phyloP scores from a whole-genome alignment of 1,284 basidiomycete species.

The Ganoderma boninense region DNA sequence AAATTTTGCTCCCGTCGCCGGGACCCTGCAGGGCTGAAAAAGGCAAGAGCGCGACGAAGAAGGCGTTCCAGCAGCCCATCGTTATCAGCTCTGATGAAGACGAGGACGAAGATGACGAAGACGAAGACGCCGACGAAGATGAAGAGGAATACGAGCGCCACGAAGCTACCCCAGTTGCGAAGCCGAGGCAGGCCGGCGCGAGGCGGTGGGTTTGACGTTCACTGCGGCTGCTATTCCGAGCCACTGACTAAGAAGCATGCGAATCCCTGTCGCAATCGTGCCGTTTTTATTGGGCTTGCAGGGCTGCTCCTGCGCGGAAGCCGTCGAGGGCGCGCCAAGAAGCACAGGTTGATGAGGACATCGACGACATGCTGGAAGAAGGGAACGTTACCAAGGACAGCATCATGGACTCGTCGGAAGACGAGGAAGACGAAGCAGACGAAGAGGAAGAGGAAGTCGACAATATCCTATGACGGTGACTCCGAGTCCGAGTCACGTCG shows the following conservation, averaged over 20 bases:
- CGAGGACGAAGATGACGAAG: slow-evolving; percentile 48
- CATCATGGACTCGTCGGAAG: slow-evolving; percentile 39
- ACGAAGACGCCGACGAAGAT: slow-evolving; percentile 39
- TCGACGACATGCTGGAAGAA: slow-evolving; percentile 29
- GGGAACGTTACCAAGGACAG: slow-evolving; percentile 35
- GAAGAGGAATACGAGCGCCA: slow-evolving; percentile 41
- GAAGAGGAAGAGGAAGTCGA: slow-evolving; percentile 41
- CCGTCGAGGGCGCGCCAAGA: slow-evolving; percentile 22
- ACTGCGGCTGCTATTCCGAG: not conserved
- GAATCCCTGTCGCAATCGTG: not conserved
- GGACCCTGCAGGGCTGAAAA: slow-evolving; percentile 32
- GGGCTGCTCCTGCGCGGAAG: slow-evolving; percentile 10
- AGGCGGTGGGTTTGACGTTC: slow-evolving; percentile 17
- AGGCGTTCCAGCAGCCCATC: slow-evolving; percentile 28
- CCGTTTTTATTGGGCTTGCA: not conserved
- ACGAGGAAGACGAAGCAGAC: slow-evolving; percentile 37
- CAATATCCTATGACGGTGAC: slow-evolving; percentile 29
- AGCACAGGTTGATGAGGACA: slow-evolving; percentile 31
- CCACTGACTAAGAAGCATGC: not conserved
- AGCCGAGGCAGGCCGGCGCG: slow-evolving; percentile 13
- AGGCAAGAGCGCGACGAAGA: slow-evolving; percentile 38
- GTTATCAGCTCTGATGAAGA: slow-evolving; percentile 31
- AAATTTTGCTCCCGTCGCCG: not conserved
- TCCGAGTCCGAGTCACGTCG: not conserved
- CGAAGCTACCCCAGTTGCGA: slow-evolving; percentile 42